Conservation (phyloP, 495 filamentous ascomycete species). For the Penicillium arizonense region DNA sequence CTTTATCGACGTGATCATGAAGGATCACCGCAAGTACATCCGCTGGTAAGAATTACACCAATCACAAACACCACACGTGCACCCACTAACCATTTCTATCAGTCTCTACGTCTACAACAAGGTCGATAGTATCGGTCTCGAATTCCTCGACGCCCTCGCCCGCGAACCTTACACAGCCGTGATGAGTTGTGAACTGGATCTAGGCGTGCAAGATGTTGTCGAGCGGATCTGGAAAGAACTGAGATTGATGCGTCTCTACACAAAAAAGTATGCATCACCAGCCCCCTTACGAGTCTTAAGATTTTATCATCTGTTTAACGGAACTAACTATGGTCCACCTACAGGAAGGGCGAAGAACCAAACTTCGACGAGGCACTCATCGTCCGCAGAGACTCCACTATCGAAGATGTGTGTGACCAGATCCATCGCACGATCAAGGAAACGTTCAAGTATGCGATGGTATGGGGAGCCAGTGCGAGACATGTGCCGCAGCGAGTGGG, state of each 20-base stretch:
- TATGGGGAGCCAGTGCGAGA: constrained; percentile 94
- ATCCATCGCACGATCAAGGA: constrained; percentile 95
- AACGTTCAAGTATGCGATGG: constrained; percentile 96
- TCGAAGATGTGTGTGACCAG: constrained; percentile 97
- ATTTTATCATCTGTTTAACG: neutral
- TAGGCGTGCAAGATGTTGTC: constrained; percentile 94
- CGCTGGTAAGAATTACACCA: constrained; percentile 50
- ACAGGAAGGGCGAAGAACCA: constrained; percentile 81
- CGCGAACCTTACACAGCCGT: constrained; percentile 91
- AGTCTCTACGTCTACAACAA: constrained; percentile 99
- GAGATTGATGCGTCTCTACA: constrained; percentile 88
- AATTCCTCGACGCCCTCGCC: constrained; percentile 88
- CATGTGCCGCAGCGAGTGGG: constrained; percentile 96
- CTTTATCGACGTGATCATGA: constrained; percentile 99
- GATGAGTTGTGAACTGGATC: constrained; percentile 96
- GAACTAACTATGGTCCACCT: constrained; percentile 6
- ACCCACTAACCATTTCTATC: neutral
- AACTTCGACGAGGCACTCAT: constrained; percentile 93
- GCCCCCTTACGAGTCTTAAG: no score
- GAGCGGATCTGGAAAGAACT: constrained; percentile 96
- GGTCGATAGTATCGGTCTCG: constrained; percentile 91
- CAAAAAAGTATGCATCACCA: constrained; percentile 64
- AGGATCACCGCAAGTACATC: constrained; percentile 97
- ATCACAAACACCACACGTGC: neutral
- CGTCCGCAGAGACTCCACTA: constrained; percentile 78